Percentiles rank a stretch among this genome's conserved stretches.
phyloP scores from a whole-genome alignment of 208 protist species.

The Wallacemonas rigidus region DNA sequence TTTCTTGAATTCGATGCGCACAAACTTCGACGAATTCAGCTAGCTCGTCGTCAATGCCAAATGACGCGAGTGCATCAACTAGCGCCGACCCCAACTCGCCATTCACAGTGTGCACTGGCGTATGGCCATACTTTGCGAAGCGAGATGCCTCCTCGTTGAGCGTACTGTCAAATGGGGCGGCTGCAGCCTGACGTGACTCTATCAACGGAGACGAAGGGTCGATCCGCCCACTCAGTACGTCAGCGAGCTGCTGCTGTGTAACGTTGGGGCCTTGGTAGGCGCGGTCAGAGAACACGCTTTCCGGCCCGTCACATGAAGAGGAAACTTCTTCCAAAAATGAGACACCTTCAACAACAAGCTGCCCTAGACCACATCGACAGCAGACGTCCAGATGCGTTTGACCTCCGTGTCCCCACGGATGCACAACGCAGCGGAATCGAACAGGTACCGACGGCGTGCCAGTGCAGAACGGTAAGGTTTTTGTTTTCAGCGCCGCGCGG shows the following conservation, averaged over 20 bases:
- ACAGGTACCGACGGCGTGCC: conserved; percentile 8
- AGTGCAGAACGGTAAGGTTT: not conserved
- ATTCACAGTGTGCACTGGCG: conserved; percentile 30
- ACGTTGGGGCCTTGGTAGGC: not conserved
- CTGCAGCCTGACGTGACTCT: not conserved
- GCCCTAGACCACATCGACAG: conserved; percentile 21
- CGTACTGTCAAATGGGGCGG: not conserved
- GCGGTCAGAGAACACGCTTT: conserved; percentile 5
- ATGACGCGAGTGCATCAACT: conserved; percentile 19
- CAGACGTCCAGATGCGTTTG: conserved; percentile 23
- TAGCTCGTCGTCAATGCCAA: conserved; percentile 33
- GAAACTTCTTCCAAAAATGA: conserved; percentile 16
- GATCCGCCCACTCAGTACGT: conserved; percentile 9
- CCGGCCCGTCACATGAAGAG: conserved; percentile 14
- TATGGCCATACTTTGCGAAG: conserved; percentile 28
- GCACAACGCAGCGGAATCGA: conserved; percentile 28
- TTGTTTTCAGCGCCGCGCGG: not conserved
- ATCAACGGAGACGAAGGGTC: conserved; percentile 22
- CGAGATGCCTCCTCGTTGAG: conserved; percentile 2
- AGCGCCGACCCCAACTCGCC: conserved; percentile 19
- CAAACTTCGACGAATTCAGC: conserved; percentile 31
- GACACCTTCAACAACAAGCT: conserved; percentile 27
- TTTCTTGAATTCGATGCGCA: conserved; percentile 13
- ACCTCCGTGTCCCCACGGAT: conserved; percentile 13
- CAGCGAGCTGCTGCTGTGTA: not conserved